phyloP scores from a whole-genome alignment of 371 early-diverging fungal species.

The Blakeslea trispora region DNA sequence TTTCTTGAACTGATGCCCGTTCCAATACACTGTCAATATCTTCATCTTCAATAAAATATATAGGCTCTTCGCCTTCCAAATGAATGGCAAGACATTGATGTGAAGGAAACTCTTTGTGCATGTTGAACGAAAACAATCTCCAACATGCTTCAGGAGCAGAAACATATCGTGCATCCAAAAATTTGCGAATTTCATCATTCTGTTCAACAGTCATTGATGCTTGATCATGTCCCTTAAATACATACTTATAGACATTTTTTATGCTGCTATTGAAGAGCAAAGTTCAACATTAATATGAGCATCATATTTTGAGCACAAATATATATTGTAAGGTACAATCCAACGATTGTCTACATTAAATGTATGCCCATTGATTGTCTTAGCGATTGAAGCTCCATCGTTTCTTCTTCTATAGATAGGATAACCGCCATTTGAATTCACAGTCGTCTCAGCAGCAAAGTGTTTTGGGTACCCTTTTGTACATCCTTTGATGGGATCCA shows the following conservation, averaged over 20 bases:
- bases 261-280: conserved; percentile 12
- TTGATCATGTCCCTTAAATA: conserved; percentile 34
- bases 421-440: no score
- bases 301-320: conserved; percentile 24
- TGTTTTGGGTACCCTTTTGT: no score
- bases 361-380: background rate
- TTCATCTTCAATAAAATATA: conserved; percentile 17
- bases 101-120: conserved; percentile 24
- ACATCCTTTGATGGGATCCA: no score
- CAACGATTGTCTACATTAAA: conserved; percentile 35
- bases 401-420: background rate
- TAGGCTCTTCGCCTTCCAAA: conserved; percentile 11
- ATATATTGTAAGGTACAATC: conserved; percentile 30
- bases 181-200: conserved; percentile 24
- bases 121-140: conserved; percentile 29
- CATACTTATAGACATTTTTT: conserved; percentile 45
- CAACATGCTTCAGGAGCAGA: conserved; percentile 32
- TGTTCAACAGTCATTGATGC: conserved; percentile 4
- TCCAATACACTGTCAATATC: conserved; percentile 5
- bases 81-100: conserved; percentile 23
- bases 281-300: conserved; percentile 37
- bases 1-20: background rate
- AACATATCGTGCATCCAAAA: conserved; percentile 22
- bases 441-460: no score
- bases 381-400: background rate